These are phyloP conservation scores for Pisolithus thermaeus DNA, from an alignment of 1,284 basidiomycete species.

Conservation along the genomic window DNA sequence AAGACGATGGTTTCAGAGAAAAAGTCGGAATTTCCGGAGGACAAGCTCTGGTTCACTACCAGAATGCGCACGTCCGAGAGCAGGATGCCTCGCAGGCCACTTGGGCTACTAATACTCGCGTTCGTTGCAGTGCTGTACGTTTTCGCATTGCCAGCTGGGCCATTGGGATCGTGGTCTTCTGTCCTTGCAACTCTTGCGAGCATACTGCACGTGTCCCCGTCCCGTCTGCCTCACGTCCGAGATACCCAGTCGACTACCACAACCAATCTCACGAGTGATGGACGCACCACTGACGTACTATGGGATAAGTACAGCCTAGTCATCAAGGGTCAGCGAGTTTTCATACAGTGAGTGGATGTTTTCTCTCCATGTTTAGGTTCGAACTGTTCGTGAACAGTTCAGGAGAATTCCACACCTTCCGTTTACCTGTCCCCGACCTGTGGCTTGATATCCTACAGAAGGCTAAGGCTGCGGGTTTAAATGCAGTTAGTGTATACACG, in stretches of 20 bases:
- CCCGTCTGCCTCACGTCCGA: neutral
- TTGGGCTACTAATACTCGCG: neutral
- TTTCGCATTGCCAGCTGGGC: neutral
- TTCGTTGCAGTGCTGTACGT: neutral
- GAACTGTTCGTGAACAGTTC: slow-evolving; percentile 28
- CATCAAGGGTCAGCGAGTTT: slow-evolving; percentile 29
- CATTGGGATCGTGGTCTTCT: neutral
- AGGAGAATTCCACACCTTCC: slow-evolving; percentile 82
- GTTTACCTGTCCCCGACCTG: slow-evolving; percentile 70
- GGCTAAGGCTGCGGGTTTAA: slow-evolving; percentile 76
- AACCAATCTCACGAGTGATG: slow-evolving; percentile 22
- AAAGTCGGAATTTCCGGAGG: too few species aligned
- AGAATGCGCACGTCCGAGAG: too few species aligned
- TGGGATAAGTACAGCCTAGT: slow-evolving; percentile 30
- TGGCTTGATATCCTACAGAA: slow-evolving; percentile 84
- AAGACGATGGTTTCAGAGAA: too few species aligned
- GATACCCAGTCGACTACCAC: neutral
- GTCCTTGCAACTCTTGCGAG: neutral
- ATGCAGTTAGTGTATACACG: slow-evolving; percentile 67
- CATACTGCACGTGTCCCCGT: neutral
- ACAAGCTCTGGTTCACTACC: too few species aligned
- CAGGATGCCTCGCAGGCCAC: neutral
- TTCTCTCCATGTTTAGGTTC: neutral
- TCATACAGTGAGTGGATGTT: slow-evolving; percentile 23
- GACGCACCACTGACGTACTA: slow-evolving; percentile 26